Conservation (phyloP, 2,329 filamentous ascomycete genomes). For the Aureobasidium leucospermi region DNA sequence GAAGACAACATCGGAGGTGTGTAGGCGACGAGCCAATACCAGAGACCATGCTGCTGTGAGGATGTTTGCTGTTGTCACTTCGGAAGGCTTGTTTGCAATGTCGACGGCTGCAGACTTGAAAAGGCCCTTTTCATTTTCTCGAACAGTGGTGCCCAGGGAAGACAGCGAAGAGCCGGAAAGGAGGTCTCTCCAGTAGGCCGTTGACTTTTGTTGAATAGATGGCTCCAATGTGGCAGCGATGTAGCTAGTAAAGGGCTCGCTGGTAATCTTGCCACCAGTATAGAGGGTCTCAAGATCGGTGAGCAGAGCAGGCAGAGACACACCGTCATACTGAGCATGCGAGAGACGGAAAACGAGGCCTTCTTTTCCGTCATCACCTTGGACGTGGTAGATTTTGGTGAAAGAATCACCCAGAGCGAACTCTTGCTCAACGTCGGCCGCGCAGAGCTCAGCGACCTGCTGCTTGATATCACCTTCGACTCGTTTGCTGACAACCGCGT, state of each 20-base stretch:
- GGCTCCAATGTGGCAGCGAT: background rate
- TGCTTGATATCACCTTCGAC: constrained; percentile 15
- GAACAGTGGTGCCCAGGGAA: constrained; percentile 7
- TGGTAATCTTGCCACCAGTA: background rate
- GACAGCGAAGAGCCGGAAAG: constrained; percentile 48
- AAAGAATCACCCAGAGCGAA: constrained; percentile 17
- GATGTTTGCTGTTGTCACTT: constrained; percentile 31
- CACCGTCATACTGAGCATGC: constrained; percentile 36
- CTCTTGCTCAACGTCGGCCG: constrained; percentile 10
- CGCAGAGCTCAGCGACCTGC: constrained; percentile 13
- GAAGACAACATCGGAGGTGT: constrained; percentile 47
- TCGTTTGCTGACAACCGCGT: constrained; percentile 22
- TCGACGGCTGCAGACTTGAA: constrained; percentile 31
- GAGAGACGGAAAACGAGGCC: constrained; percentile 25
- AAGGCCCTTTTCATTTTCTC: constrained; percentile 22
- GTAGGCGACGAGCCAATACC: constrained; percentile 45
- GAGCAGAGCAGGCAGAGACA: constrained; percentile 48
- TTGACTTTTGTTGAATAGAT: background rate
- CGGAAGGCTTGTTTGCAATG: constrained; percentile 6
- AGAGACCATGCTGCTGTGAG: constrained; percentile 53
- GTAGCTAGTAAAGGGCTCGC: constrained; percentile 6
- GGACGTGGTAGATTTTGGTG: constrained; percentile 20
- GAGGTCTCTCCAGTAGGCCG: constrained; percentile 55
- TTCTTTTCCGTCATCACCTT: constrained; percentile 21
- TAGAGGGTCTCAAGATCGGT: constrained; percentile 44